Evolutionary conservation across 306 rosid species (phyloP).

Genomic region (Benincasa hispida): DNA sequence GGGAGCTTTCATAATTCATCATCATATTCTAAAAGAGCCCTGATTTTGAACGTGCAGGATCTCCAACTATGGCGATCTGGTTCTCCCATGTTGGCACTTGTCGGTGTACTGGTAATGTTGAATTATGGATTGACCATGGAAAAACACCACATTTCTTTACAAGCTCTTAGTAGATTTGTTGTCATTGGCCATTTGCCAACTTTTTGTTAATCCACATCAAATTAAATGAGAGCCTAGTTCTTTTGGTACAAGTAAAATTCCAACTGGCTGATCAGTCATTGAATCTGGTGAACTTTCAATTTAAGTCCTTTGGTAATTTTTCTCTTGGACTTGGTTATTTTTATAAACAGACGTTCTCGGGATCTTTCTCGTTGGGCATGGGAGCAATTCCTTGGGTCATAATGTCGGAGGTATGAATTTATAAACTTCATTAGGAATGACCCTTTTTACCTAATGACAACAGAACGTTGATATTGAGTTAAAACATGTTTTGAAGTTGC

Average conservation of each 20-base stretch:
- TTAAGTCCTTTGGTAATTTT: background rate
- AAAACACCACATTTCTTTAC: background rate
- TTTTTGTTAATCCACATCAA: background rate
- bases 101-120: slow-evolving; percentile 62
- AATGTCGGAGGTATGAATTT: slow-evolving; percentile 67
- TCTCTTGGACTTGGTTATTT: slow-evolving; percentile 1
- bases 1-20: background rate
- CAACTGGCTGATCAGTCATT: background rate
- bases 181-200: background rate
- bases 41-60: slow-evolving; percentile 27
- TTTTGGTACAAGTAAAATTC: background rate
- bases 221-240: background rate
- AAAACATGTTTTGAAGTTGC: too few species aligned
- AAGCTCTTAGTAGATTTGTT: background rate
- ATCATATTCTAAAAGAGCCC: background rate
- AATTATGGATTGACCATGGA: background rate
- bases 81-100: slow-evolving; percentile 48
- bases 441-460: background rate
- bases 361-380: slow-evolving; percentile 76
- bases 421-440: background rate
- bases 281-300: background rate
- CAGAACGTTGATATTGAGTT: background rate
- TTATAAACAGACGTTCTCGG: slow-evolving; percentile 19
- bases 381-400: slow-evolving; percentile 94
- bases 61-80: slow-evolving; percentile 31